phyloP scores from a whole-genome alignment of 83 land plant species.

The Diphasiastrum complanatum region DNA sequence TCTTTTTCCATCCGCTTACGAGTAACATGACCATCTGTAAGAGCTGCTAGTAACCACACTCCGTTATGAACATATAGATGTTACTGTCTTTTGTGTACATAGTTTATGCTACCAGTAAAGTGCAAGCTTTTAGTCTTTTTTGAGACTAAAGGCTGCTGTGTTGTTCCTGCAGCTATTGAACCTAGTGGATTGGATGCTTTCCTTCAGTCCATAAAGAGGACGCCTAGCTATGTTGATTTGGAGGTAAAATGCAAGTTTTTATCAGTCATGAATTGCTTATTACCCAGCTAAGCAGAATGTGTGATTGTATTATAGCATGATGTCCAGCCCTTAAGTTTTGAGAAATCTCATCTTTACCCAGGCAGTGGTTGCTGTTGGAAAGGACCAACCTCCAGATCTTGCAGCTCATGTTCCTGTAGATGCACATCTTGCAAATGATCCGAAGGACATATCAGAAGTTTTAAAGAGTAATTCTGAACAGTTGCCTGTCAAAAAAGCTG shows the following conservation, averaged over 20 bases:
- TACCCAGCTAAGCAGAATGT: too few species aligned
- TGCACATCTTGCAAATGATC: background rate
- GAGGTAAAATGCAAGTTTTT: too few species aligned
- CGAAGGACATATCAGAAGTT: background rate
- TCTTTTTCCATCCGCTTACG: constrained; percentile 68
- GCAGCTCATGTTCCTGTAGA: constrained; percentile 29
- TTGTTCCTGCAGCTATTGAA: constrained; percentile 42
- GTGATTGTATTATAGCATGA: too few species aligned
- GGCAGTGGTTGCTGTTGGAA: constrained; percentile 68
- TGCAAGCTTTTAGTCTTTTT: background rate
- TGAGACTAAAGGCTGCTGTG: too few species aligned
- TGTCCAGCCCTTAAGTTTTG: background rate
- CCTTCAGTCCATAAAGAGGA: constrained; percentile 57
- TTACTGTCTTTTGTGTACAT: background rate
- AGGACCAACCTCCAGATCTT: constrained; percentile 76
- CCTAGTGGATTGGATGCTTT: constrained; percentile 56
- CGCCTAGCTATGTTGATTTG: constrained; percentile 66
- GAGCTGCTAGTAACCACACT: constrained; percentile 16
- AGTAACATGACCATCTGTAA: constrained; percentile 61
- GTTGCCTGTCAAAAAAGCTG: background rate
- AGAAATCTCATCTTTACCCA: constrained; percentile 11
- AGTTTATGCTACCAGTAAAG: background rate
- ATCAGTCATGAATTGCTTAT: too few species aligned
- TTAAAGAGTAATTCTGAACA: too few species aligned
- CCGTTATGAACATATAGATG: background rate